phyloP scores from a whole-genome alignment of 257 asterid genomes.

The Plantago elongata region DNA sequence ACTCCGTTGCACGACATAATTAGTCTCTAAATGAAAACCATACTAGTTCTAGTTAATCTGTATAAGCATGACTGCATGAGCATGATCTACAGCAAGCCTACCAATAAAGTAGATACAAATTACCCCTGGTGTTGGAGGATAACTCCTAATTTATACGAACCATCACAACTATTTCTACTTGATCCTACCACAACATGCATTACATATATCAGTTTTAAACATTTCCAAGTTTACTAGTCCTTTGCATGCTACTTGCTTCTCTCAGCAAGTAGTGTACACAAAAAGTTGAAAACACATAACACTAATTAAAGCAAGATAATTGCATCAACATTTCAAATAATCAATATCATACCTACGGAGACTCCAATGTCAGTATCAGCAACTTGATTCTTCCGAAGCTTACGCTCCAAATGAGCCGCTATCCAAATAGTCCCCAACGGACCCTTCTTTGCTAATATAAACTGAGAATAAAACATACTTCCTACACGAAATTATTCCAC shows the following conservation, averaged over 20 bases:
- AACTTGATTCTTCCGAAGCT: slow-evolving; percentile 96
- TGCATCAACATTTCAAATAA: slow-evolving; percentile 4
- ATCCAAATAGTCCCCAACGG: slow-evolving; percentile 98
- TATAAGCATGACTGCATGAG: not conserved
- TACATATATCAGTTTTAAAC: not conserved
- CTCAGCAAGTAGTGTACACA: not conserved
- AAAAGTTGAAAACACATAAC: not conserved
- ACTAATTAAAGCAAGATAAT: slow-evolving; percentile 3
- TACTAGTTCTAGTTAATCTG: not conserved
- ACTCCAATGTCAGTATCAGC: slow-evolving; percentile 98
- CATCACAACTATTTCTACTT: not conserved
- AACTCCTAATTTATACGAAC: slow-evolving; percentile 10
- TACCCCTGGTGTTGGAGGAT: no score
- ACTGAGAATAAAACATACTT: slow-evolving; percentile 91
- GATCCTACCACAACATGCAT: not conserved
- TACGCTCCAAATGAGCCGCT: slow-evolving; percentile 96
- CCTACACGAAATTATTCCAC: slow-evolving; percentile 12
- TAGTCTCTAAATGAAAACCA: no score
- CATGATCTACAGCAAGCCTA: not conserved
- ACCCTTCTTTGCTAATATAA: slow-evolving; percentile 96
- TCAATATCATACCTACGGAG: slow-evolving; percentile 70
- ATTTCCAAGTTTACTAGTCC: not conserved
- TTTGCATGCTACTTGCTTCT: not conserved
- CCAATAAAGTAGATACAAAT: not conserved
- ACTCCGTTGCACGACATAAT: no score